Conservation (phyloP, 2,329 filamentous ascomycete species). For the Coleophoma crateriformis region DNA sequence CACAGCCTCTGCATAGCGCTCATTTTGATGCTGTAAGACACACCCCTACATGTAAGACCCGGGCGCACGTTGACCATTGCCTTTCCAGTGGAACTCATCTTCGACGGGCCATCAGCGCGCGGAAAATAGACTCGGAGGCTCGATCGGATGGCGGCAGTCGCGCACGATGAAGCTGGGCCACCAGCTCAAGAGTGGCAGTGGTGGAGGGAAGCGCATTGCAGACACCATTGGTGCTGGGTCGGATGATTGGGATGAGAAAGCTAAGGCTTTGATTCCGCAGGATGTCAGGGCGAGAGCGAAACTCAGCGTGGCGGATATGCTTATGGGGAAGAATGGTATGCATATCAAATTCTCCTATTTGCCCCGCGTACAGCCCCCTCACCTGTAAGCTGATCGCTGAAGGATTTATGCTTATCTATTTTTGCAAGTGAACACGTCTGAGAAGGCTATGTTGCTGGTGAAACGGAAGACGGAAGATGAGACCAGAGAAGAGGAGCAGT, state of each 20-base stretch:
- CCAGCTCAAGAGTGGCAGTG: conserved; percentile 58
- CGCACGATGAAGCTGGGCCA: conserved; percentile 62
- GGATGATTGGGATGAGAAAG: conserved; percentile 43
- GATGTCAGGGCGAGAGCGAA: conserved; percentile 24
- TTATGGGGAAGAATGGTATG: conserved; percentile 36
- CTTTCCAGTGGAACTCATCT: conserved; percentile 56
- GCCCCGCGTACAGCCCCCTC: too few relatives aligned
- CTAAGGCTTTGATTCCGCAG: conserved; percentile 37
- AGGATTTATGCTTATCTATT: too few relatives aligned
- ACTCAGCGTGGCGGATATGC: conserved; percentile 47
- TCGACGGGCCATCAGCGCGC: conserved; percentile 75
- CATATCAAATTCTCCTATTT: too few relatives aligned
- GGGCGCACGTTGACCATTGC: too few relatives aligned
- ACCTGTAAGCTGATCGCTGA: too few relatives aligned
- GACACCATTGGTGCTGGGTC: conserved; percentile 63
- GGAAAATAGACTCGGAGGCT: conserved; percentile 57
- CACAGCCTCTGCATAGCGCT: conserved; percentile 33
- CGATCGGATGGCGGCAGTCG: conserved; percentile 66
- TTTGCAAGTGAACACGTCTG: conserved; percentile 6
- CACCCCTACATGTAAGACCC: background rate
- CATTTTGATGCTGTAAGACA: conserved; percentile 46
- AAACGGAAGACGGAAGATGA: conserved; percentile 45
- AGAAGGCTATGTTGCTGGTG: conserved; percentile 14
- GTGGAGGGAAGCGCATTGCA: conserved; percentile 53
- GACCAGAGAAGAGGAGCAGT: conserved; percentile 33